Percentiles rank a stretch among this genome's conserved stretches.
phyloP scores from a whole-genome alignment of 495 filamentous ascomycete species.

The Aspergillus hancockii region DNA sequence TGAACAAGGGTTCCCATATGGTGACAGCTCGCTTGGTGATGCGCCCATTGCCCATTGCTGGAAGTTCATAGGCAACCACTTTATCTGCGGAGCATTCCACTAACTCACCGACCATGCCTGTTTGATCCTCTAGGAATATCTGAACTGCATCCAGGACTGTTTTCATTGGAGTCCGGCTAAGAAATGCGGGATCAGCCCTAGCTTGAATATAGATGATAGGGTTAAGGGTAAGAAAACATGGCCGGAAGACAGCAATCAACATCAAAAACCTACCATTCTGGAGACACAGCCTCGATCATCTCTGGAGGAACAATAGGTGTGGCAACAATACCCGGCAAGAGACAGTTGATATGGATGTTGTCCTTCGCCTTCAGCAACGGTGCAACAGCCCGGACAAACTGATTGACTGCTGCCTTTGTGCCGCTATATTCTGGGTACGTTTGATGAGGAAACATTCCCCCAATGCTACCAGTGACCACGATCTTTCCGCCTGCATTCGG shows the following conservation, averaged over 20 bases:
- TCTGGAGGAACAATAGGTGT: conserved; percentile 32
- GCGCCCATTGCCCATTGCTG: conserved; percentile 26
- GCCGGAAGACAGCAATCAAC: not conserved
- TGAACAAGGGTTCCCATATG: conserved; percentile 36
- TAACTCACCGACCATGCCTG: conserved; percentile 28
- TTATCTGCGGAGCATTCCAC: conserved; percentile 32
- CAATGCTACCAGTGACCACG: conserved; percentile 32
- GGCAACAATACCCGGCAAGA: conserved; percentile 30
- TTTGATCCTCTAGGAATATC: conserved; percentile 29
- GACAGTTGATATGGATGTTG: conserved; percentile 31
- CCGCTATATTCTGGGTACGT: conserved; percentile 34
- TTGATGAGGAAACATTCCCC: conserved; percentile 25
- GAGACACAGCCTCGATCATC: conserved; percentile 28
- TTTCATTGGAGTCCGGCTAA: conserved; percentile 27
- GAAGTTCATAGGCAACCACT: conserved; percentile 24
- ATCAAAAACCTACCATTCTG: conserved; percentile 26
- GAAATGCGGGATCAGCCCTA: not conserved
- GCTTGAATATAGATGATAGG: not conserved
- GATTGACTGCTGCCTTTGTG: conserved; percentile 30
- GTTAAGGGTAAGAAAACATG: not conserved
- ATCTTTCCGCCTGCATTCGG: conserved; percentile 28
- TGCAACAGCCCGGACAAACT: conserved; percentile 29
- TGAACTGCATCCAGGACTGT: conserved; percentile 28
- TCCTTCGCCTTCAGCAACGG: conserved; percentile 32
- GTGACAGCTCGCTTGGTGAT: conserved; percentile 30